phyloP scores from a whole-genome alignment of 2,329 filamentous ascomycete genomes.

The Arthrobotrys musiformis region DNA sequence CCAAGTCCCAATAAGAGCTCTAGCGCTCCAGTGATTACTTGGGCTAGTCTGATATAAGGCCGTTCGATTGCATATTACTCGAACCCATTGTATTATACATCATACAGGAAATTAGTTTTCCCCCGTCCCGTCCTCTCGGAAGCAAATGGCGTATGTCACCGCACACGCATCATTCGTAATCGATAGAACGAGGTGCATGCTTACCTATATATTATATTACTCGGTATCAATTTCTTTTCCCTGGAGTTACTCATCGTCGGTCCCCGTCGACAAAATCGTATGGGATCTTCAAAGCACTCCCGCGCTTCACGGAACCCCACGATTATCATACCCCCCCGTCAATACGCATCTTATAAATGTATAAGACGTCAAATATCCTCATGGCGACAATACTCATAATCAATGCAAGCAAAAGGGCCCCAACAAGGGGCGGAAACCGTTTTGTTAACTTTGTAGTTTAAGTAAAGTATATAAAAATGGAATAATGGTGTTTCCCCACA shows the following conservation, averaged over 20 bases:
- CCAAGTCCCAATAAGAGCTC: conserved; percentile 1
- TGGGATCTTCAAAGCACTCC: neutral
- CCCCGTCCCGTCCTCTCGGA: neutral
- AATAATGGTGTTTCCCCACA: no score
- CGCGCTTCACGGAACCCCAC: conserved; percentile 9
- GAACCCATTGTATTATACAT: neutral
- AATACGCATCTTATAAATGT: no score
- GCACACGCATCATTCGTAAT: neutral
- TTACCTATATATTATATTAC: no score
- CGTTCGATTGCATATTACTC: neutral
- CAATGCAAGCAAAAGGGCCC: no score
- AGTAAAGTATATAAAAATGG: no score
- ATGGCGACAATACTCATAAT: no score
- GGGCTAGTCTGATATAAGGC: neutral
- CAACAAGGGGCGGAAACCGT: no score
- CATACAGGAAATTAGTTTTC: neutral
- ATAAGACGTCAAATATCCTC: no score
- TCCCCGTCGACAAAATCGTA: neutral
- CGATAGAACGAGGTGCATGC: neutral
- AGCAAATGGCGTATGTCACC: conserved; percentile 1
- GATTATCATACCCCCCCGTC: neutral
- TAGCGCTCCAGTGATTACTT: neutral
- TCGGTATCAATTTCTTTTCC: neutral
- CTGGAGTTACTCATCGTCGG: neutral
- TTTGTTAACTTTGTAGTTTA: no score